These are phyloP conservation scores for Herpetospermum pedunculosum DNA, from an alignment of 306 rosid species.

Conservation along the genomic window DNA sequence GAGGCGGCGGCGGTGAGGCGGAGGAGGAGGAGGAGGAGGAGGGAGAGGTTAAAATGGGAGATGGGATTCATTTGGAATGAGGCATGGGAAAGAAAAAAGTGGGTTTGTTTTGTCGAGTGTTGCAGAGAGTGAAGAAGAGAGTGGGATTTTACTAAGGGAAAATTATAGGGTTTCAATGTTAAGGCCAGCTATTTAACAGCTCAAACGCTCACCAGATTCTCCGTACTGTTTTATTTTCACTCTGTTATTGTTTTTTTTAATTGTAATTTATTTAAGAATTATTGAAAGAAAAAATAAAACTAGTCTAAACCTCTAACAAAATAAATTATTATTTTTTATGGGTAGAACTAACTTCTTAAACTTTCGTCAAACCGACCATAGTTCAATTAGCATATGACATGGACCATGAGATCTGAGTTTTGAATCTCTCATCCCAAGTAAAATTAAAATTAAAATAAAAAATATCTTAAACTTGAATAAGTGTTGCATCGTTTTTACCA, in stretches of 20 bases:
- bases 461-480: too few relatives aligned
- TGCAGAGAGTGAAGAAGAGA: not conserved
- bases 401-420: too few relatives aligned
- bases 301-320: too few relatives aligned
- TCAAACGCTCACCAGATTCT: not conserved
- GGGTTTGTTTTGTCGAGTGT: not conserved
- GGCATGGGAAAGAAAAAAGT: conserved; percentile 17
- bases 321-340: too few relatives aligned
- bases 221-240: not conserved
- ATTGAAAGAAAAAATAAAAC: too few relatives aligned
- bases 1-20: not conserved
- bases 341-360: too few relatives aligned
- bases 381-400: too few relatives aligned
- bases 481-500: too few relatives aligned
- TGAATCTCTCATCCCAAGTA: too few relatives aligned
- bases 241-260: not conserved
- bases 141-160: not conserved
- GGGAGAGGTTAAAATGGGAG: conserved; percentile 3
- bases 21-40: conserved; percentile 4
- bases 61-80: conserved; percentile 53
- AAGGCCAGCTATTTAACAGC: conserved; percentile 4
- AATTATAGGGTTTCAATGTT: not conserved
- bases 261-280: not conserved
- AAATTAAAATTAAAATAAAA: too few relatives aligned
- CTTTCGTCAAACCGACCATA: too few relatives aligned